Base-by-base conservation (phyloP, 148 eudicot species). In the Nepenthes mirabilis region DNA sequence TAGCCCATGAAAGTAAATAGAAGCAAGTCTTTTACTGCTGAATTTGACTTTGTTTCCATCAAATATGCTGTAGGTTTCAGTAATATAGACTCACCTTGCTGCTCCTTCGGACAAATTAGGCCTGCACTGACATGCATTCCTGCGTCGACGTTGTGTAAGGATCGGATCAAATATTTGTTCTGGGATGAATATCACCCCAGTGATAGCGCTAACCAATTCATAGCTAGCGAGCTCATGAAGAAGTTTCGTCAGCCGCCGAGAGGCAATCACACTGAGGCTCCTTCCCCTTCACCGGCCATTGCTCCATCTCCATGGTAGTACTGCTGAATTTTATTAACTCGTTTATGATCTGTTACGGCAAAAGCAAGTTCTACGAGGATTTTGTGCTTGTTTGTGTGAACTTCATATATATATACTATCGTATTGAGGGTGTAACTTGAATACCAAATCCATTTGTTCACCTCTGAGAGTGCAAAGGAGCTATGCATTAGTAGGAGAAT, bases 101-200 rank as follows among this genome's bases (percentile, higher is more conserved):
- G 87, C 66, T 82, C 87, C 14, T 74, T 77, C 14, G 84, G 87
- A 54, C 64, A 50, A 55, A 82, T 82, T 2, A 56, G 87, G 35
- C 87, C 87, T 2, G 82, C 87, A 10, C 74, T 82, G 23, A 82
- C 87, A 2, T 82, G 87, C 14, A 45, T 74, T 9, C 87, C 87
- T 2, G 82, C 78, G 5, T 82, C 87, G 5, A 47, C 43, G 13
- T 40, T 82, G 68, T 82, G 87, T 45, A 67, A 63, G 57, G 84
- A 82, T 53, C 62, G 87, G 35, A 77, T 80, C 68, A 79, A 80
- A 48, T 82, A 82, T 47, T 77, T 82, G 64, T 82, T 82, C 57
- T 82, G 87, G 87, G 87, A 82, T 43, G 87, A 82, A 67, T 82
- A 82, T 51, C 87, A 82, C 64, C 87, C 87, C 1, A 68, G 80